Conservation (phyloP, 2,329 filamentous ascomycete genomes). For the Claviceps africana region DNA sequence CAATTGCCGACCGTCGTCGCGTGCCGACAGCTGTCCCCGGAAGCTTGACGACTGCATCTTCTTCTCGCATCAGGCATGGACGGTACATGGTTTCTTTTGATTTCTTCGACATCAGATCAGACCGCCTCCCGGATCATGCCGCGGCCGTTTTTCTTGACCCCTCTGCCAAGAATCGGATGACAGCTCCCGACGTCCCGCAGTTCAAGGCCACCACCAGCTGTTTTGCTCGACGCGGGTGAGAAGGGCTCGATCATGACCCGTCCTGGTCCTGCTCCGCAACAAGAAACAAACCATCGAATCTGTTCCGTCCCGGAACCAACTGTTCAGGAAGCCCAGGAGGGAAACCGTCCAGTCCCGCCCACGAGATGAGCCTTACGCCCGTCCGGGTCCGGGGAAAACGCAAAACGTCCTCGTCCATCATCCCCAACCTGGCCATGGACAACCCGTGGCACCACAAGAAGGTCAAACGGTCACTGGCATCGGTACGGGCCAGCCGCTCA, state of each 20-base stretch:
- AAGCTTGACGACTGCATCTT: background rate
- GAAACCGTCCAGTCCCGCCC: no score
- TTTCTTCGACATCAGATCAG: background rate
- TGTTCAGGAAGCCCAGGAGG: background rate
- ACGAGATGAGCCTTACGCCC: slow-evolving; percentile 33
- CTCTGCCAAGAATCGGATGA: background rate
- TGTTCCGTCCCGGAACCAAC: background rate
- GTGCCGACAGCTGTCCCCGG: no score
- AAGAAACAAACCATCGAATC: background rate
- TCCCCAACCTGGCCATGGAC: slow-evolving; percentile 4
- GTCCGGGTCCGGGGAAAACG: slow-evolving; percentile 35
- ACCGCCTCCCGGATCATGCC: background rate
- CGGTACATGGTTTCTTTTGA: background rate
- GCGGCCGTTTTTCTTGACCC: background rate
- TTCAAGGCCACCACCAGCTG: background rate
- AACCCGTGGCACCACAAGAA: slow-evolving; percentile 9
- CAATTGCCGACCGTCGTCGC: no score
- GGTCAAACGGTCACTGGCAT: slow-evolving; percentile 16
- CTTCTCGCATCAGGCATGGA: background rate
- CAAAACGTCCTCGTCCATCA: slow-evolving; percentile 10
- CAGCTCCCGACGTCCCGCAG: background rate
- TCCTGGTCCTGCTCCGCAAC: background rate
- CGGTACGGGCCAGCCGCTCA: slow-evolving; percentile 16
- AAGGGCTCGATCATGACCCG: background rate
- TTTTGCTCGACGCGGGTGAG: background rate